A percentile compares a stretch with the other conserved stretches of the same genome.
phyloP scores from a whole-genome alignment of 1,139 yeast genomes.

The Meyerozyma carpophila region DNA sequence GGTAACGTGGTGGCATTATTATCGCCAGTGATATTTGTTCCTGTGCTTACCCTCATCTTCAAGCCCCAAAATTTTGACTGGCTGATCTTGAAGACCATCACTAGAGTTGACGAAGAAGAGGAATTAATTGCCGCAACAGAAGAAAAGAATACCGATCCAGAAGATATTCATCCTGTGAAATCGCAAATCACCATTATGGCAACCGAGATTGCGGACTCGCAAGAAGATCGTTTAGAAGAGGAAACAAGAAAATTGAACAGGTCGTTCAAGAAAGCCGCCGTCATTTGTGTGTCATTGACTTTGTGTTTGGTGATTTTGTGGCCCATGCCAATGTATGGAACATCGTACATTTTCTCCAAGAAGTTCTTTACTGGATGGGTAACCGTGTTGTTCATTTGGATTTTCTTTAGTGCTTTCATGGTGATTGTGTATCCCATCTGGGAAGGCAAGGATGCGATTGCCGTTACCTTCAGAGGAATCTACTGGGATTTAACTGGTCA shows the following conservation, averaged over 20 bases:
- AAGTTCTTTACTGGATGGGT: slow-evolving; percentile 81
- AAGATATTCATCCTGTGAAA: slow-evolving; percentile 32
- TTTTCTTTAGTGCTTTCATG: slow-evolving; percentile 50
- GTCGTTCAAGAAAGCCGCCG: slow-evolving; percentile 52
- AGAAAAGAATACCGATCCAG: slow-evolving; percentile 23
- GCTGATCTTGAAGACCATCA: slow-evolving; percentile 50
- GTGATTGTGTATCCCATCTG: slow-evolving; percentile 59
- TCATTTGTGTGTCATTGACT: slow-evolving; percentile 52
- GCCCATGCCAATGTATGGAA: slow-evolving; percentile 91
- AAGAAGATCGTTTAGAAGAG: slow-evolving; percentile 31
- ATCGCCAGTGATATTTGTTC: slow-evolving; percentile 66
- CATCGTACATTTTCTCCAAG: slow-evolving; percentile 64
- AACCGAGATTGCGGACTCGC: slow-evolving; percentile 33
- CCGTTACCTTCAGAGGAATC: slow-evolving; percentile 61
- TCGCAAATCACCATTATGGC: slow-evolving; percentile 38
- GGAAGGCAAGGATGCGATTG: slow-evolving; percentile 65
- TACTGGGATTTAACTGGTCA: slow-evolving; percentile 84
- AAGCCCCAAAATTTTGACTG: slow-evolving; percentile 76
- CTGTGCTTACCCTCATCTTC: slow-evolving; percentile 57
- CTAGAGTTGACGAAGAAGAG: slow-evolving; percentile 63
- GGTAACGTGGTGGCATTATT: slow-evolving; percentile 81
- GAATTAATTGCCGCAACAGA: slow-evolving; percentile 42
- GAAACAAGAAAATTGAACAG: slow-evolving; percentile 41
- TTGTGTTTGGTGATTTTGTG: slow-evolving; percentile 60
- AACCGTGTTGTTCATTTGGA: slow-evolving; percentile 68